Base-by-base conservation (phyloP, 2,329 filamentous ascomycete genomes). In the Cladorrhinum sp. region DNA sequence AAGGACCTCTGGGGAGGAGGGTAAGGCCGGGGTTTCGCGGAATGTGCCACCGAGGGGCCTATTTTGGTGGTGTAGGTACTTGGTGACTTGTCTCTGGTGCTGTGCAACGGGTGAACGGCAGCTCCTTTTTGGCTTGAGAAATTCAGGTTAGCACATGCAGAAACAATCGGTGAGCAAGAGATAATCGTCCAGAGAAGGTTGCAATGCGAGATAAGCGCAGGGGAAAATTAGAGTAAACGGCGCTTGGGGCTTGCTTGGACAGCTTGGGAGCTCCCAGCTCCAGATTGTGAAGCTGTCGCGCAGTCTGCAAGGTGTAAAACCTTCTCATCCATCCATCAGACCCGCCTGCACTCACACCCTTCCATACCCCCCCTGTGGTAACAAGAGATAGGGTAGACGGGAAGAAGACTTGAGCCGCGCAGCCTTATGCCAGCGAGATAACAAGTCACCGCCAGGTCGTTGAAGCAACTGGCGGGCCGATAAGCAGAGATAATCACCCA, bases 171-270 rank as follows among this genome's bases (percentile, higher is more conserved):
- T 63, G 49, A 66, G 56, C 26, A 58, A 55, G 53, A 54, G 46
- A 59, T 54, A 36, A 36, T 36, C 33, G 33, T 36, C 8, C 9
- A 49, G 18, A 42, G 16, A 26, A 24, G 39, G 56, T 46, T 48
- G 55, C 33, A 48, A 61, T 63, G 66, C 61, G 56, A 67, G 65
- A 67, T 68, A 65, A 67, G 62, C 55, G 57, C 50, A 28, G 20
- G 26, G 20, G 18, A 18, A 46, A 36, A 39, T 10, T 26, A 42
- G 49, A 20, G 52, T 33, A 24, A 26, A 33, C 20, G 3, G 48
- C 33, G 33, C 55, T 57, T 42, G n/a, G 54, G 23, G 23, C n/a
- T 4, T 18, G 39, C 39, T 42, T 46, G 54, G 16, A 46, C 12
- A 50, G 46, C n/a, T 33, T 33, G 56, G 42, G 23, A 20, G 39